phyloP scores from a whole-genome alignment of 2,329 filamentous ascomycete genomes.

The Aureobasidium sp. region DNA sequence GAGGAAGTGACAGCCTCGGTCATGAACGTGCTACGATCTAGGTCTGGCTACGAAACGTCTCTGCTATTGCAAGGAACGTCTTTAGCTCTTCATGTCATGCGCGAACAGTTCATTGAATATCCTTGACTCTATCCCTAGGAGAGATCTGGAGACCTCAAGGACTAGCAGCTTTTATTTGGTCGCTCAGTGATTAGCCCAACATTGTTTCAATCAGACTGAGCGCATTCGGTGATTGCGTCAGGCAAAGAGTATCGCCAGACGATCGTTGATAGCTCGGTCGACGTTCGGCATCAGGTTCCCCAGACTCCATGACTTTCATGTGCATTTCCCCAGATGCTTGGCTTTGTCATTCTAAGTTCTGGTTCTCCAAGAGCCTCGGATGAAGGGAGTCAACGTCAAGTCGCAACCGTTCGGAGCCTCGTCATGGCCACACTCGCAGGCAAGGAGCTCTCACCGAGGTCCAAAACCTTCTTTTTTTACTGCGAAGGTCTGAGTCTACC shows the following conservation, averaged over 20 bases:
- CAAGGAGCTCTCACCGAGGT: slow-evolving; percentile 10
- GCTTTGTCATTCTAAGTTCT: not conserved
- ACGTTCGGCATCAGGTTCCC: slow-evolving; percentile 5
- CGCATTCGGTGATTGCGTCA: not conserved
- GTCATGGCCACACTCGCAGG: slow-evolving; percentile 4
- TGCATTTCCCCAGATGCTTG: slow-evolving; percentile 10
- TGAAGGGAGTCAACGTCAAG: slow-evolving; percentile 13
- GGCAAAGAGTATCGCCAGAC: not conserved
- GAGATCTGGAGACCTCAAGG: no score
- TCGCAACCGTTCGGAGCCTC: slow-evolving; percentile 1
- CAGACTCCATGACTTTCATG: not conserved
- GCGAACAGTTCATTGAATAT: not conserved
- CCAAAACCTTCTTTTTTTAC: not conserved
- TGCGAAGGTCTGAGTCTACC: not conserved
- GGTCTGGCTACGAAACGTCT: not conserved
- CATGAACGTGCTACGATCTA: not conserved
- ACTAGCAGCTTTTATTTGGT: no score
- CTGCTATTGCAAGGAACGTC: not conserved
- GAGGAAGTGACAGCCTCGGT: not conserved
- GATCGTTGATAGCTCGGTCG: not conserved
- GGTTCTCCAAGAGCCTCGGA: slow-evolving; percentile 4
- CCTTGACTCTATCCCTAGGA: not conserved
- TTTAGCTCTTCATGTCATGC: not conserved
- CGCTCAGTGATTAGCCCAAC: no score
- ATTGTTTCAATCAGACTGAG: no score